These are phyloP conservation scores for Kluyveromyces sp. DNA, from an alignment of 1,139 yeast genomes.

Conservation along the genomic window DNA sequence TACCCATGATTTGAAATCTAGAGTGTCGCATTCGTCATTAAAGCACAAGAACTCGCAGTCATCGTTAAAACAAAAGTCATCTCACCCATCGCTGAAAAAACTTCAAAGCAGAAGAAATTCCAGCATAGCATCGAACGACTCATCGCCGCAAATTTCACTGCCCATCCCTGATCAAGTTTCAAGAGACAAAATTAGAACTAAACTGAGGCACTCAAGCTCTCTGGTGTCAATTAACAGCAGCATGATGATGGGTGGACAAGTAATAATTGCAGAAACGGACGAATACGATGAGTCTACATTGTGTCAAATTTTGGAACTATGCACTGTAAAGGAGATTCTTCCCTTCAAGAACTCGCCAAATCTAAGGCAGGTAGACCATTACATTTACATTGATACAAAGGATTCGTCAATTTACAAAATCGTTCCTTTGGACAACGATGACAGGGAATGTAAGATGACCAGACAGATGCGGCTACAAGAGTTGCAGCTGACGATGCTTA, in stretches of 20 bases:
- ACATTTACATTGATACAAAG: slow-evolving; percentile 7
- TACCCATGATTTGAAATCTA: slow-evolving; percentile 18
- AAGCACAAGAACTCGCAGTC: slow-evolving; percentile 26
- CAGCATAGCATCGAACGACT: slow-evolving; percentile 14
- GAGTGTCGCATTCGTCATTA: slow-evolving; percentile 22
- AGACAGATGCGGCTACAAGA: slow-evolving; percentile 26
- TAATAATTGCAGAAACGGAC: slow-evolving; percentile 9
- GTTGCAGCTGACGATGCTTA: slow-evolving; percentile 19
- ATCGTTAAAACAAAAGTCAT: slow-evolving; percentile 26
- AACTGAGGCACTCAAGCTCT: slow-evolving; percentile 47
- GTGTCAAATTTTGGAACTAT: slow-evolving; percentile 22
- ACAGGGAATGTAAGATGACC: slow-evolving; percentile 10
- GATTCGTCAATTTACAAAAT: slow-evolving; percentile 11
- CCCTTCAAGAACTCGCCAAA: slow-evolving; percentile 9
- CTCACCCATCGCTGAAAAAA: slow-evolving; percentile 30
- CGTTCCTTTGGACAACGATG: slow-evolving; percentile 12
- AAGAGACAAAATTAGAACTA: slow-evolving; percentile 46
- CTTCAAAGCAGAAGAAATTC: slow-evolving; percentile 27
- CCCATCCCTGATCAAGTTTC: slow-evolving; percentile 52
- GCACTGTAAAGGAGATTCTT: slow-evolving; percentile 18
- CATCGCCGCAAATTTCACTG: slow-evolving; percentile 39
- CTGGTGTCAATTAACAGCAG: slow-evolving; percentile 38
- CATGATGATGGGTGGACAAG: slow-evolving; percentile 2
- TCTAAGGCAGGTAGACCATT: slow-evolving; percentile 5
- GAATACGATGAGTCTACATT: slow-evolving; percentile 25